Evolutionary conservation across 768 basidiomycete genomes (phyloP).

Genomic region (Stropharia rugosoannulata): DNA sequence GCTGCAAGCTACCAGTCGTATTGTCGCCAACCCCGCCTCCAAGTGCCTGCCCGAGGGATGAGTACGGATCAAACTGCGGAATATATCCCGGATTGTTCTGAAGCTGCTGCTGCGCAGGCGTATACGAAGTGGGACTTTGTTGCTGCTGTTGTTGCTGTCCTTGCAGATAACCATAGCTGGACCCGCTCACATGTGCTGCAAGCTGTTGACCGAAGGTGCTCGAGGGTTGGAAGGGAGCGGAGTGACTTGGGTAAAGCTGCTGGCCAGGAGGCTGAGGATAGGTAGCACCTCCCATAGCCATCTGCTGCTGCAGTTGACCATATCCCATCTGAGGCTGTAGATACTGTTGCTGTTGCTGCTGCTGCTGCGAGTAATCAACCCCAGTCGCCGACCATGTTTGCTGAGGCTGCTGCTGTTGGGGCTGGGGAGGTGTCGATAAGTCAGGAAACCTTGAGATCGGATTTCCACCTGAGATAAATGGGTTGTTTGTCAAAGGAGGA

Average conservation of each 20-base stretch:
- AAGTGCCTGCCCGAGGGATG: slow-evolving; percentile 36
- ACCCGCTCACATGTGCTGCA: slow-evolving; percentile 35
- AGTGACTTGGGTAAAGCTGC: slow-evolving; percentile 13
- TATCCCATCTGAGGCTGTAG: slow-evolving; percentile 22
- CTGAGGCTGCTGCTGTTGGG: slow-evolving; percentile 25
- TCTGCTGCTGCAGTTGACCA: slow-evolving; percentile 14
- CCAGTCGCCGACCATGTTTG: slow-evolving; percentile 12
- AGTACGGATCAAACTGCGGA: slow-evolving; percentile 54
- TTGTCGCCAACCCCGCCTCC: neutral
- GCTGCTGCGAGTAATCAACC: slow-evolving; percentile 32
- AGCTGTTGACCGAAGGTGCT: slow-evolving; percentile 60
- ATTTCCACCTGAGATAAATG: slow-evolving; percentile 53
- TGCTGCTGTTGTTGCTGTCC: slow-evolving; percentile 29
- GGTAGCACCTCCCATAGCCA: slow-evolving; percentile 3
- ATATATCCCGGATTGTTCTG: slow-evolving; percentile 45
- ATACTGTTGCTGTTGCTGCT: slow-evolving; percentile 35
- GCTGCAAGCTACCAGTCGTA: slow-evolving; percentile 15
- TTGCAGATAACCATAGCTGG: slow-evolving; percentile 37
- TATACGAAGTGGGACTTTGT: slow-evolving; percentile 30
- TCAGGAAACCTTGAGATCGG: slow-evolving; percentile 65
- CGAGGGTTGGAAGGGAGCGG: slow-evolving; percentile 42
- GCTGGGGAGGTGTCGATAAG: slow-evolving; percentile 35
- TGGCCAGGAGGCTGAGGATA: slow-evolving; percentile 14
- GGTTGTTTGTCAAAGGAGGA: slow-evolving; percentile 58
- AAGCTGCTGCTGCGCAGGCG: slow-evolving; percentile 47